These are phyloP conservation scores for Suillus discolor DNA, from an alignment of 768 basidiomycete species.

Conservation along the genomic window DNA sequence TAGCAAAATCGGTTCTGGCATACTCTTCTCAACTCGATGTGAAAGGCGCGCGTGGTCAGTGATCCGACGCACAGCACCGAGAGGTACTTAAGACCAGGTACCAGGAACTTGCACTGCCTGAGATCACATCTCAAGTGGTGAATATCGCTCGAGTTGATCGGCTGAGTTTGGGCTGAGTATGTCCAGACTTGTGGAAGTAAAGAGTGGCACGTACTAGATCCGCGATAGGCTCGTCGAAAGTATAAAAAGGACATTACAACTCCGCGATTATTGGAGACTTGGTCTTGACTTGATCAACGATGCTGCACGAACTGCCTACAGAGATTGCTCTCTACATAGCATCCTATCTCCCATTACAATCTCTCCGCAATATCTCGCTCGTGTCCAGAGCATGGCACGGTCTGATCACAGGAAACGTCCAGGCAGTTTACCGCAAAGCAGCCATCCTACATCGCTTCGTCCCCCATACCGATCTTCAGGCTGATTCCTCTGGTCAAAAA, in stretches of 20 bases:
- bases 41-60: neutral
- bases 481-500: constrained; percentile 33
- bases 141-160: no score
- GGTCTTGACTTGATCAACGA: constrained; percentile 13
- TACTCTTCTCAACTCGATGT: no score
- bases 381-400: constrained; percentile 49
- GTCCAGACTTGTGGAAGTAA: no score
- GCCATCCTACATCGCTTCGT: constrained; percentile 55
- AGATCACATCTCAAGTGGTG: no score
- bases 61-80: no score
- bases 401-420: constrained; percentile 51
- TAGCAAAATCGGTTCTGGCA: neutral
- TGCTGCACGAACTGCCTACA: constrained; percentile 53
- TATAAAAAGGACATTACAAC: no score
- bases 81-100: no score
- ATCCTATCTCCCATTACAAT: constrained; percentile 49
- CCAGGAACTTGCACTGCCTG: no score
- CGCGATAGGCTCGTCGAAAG: no score
- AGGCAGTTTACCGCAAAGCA: constrained; percentile 57
- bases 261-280: neutral
- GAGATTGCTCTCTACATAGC: constrained; percentile 57
- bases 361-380: constrained; percentile 38
- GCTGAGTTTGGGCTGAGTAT: no score
- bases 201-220: no score
- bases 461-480: constrained; percentile 33